Base-by-base conservation (phyloP, 2,329 filamentous ascomycete species). In the Fusarium mexicanum region DNA sequence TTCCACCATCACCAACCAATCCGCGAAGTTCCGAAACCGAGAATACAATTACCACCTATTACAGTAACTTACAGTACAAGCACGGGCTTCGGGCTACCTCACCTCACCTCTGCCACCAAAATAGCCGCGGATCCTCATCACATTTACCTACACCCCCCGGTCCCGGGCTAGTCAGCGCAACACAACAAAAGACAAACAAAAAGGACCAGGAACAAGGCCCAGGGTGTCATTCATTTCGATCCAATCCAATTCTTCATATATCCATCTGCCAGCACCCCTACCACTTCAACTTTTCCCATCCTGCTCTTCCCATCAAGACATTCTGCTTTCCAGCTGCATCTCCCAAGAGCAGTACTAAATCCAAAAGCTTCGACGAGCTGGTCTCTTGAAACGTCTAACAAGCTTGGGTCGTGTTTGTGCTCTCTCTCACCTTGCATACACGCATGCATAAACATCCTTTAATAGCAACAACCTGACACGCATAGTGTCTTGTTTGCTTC, bases 111-210 rank as follows among this genome's bases (percentile, higher is more conserved):
- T 66, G 17, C 48, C 60, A 67, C 64, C 65, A 74, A 72, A 74
- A 73, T 75, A 74, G 72, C 72, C 65, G 72, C 72, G 69, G 72
- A 74, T 74, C 72, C 69, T 66, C 69, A 73, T 74, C 72, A 74
- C 71, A 53, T 71, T 68, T 61, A 72, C 55, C 68, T 70, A 55
- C 53, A 38, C 24, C 40, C 63, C 63, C 63, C 29, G 35, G 35
- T 59, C 54, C 44, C 20, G 6, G 35, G 24, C 50, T 55, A n/a
- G 43, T 35, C 53, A 61, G 22, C 31, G 24, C 46, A 65, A n/a
- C 43, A 67, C 47, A 43, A 61, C 58, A 53, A 61, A 67, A 50
- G 48, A 53, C 58, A 61, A 61, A 61, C 33, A 38, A 33, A 61
- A 54, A 40, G 47, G 35, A 53, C 46, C 54, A 54, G 64, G 64